Base-by-base conservation (phyloP, 106 monocot species). In the Dioscorea dumetorum region DNA sequence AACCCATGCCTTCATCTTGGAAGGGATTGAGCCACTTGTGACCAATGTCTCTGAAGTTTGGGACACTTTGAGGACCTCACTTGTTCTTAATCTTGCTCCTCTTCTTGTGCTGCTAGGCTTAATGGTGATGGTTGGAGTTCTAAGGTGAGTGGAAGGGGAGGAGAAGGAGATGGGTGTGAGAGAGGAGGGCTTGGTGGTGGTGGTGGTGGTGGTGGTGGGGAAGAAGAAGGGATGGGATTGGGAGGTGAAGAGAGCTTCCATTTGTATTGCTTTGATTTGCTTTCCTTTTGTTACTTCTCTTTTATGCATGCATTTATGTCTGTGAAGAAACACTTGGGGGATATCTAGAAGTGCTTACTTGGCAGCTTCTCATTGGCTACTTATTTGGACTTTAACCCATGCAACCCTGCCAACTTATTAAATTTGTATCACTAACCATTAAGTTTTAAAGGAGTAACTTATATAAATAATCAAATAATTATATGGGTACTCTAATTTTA, bases 1-100 rank as follows among this genome's bases (percentile, higher is more conserved):
- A 6, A 87, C 77, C 92, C 89, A 92, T 0, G 84, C 89, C 78
- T 84, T 92, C 97, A 97, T 97, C 73, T 80, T 62, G 13, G 72
- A 52, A 17, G 97, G 97, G 50, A 84, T 50, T 22, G 64, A 22
- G 0, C 63, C 16, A 7, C 14, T 73, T 3, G 66, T 61, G 11
- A 75, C 32, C 1, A 58, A 9, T 14, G 81, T 66, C 23, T 69
- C 64, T 5, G 74, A 50, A 5, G 77, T 62, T 33, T 69, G 65
- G 3, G 70, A 19, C 9, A 70, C 78, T 24, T 67, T 61, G 22
- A 70, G 49, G 49, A n/a, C 65, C 54, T 19, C 54, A 16, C 54
- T 54, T 54, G 12, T 41, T 41, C 41, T 41, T 54, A 28, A 28
- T 28, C 54, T 16, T 54, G 8, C 54, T 19, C 54, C 54, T 54